A percentile compares a stretch with the other conserved stretches of the same genome.
Conservation (phyloP, 148 eudicot species). For the Diospyros kaki region DNA sequence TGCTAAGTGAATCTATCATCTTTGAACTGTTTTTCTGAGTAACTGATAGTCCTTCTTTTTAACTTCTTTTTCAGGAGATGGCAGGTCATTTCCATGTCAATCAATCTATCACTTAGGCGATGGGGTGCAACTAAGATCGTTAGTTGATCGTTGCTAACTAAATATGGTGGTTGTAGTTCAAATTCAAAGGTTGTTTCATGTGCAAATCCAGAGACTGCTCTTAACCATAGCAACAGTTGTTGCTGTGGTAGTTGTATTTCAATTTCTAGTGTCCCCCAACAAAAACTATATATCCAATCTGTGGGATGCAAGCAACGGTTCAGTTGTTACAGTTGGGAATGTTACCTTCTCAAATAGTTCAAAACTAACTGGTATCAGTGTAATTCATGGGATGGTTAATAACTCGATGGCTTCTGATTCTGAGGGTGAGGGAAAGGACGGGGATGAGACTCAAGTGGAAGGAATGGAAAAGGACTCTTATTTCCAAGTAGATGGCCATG, state of each 20-base stretch:
- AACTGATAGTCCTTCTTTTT: neutral
- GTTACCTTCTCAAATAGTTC: conserved; percentile 10
- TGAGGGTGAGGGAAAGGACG: conserved; percentile 5
- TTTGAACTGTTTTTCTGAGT: neutral
- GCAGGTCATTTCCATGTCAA: neutral
- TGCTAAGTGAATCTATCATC: neutral
- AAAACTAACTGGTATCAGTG: neutral
- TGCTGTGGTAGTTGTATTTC: conserved; percentile 26
- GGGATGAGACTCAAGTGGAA: conserved; percentile 17
- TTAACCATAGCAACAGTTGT: conserved; percentile 27
- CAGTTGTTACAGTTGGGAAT: conserved; percentile 1
- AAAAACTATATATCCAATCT: conserved; percentile 10
- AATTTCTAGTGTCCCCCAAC: conserved; percentile 31
- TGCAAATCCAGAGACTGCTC: conserved; percentile 27
- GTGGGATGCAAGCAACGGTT: conserved; percentile 14
- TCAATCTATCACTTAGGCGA: neutral
- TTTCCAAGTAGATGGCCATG: conserved; percentile 9
- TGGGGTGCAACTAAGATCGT: neutral
- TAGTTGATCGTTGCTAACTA: conserved; percentile 10
- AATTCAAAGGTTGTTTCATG: conserved; percentile 17
- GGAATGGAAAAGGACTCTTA: conserved; percentile 9
- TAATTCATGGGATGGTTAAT: conserved; percentile 6
- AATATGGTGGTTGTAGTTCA: conserved; percentile 23
- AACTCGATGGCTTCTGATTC: conserved; percentile 9
- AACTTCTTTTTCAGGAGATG: conserved; percentile 4